These are phyloP conservation scores for Xanthoceras sorbifolium DNA, from an alignment of 345 rosid species.

Conservation along the genomic window DNA sequence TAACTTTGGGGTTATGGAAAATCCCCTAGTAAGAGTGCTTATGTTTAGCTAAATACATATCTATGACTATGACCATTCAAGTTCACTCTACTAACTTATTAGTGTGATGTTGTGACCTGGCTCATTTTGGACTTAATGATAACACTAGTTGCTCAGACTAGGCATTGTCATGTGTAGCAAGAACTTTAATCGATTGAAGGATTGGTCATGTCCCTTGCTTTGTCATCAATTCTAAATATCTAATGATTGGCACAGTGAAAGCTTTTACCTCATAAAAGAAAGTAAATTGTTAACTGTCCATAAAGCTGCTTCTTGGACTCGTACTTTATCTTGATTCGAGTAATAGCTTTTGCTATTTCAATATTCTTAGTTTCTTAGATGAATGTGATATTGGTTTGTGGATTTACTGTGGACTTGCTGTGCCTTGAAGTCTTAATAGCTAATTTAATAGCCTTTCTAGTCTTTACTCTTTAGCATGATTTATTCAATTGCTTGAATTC, in stretches of 20 bases:
- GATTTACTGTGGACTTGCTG: not conserved
- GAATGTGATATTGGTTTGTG: not conserved
- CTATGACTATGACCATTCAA: not conserved
- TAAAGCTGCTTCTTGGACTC: conserved; percentile 1
- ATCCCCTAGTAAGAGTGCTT: not conserved
- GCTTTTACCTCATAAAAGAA: too few species aligned
- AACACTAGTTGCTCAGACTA: not conserved
- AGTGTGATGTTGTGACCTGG: not conserved
- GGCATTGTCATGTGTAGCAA: not conserved
- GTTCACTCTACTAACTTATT: not conserved
- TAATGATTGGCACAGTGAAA: not conserved
- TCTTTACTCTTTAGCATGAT: not conserved
- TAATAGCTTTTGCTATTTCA: not conserved
- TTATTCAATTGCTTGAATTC: not conserved
- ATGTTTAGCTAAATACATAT: not conserved
- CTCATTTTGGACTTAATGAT: not conserved
- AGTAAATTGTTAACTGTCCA: not conserved
- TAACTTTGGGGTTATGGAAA: not conserved
- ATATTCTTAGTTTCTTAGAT: not conserved
- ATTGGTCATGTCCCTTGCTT: not conserved
- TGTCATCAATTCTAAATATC: not conserved
- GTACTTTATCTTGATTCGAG: not conserved
- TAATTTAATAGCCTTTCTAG: not conserved
- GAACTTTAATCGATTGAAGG: not conserved
- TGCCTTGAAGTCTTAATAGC: not conserved